Conservation (phyloP, 169 alveolate species). For the Cryptosporidium xiaoi region DNA sequence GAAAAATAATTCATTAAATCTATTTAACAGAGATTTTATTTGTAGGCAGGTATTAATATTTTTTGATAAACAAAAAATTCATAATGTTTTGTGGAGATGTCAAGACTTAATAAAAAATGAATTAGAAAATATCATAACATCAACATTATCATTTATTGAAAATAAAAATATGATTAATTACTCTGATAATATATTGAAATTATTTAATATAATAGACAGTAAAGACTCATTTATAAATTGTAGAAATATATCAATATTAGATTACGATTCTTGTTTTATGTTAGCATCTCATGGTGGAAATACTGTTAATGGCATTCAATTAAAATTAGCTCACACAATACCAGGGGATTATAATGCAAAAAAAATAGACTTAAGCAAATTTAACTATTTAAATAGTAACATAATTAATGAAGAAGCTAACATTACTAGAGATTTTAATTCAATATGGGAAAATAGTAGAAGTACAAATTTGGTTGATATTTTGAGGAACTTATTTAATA, state of each 20-base stretch:
- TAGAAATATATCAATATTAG: slow-evolving; percentile 19
- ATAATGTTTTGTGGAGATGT: slow-evolving; percentile 68
- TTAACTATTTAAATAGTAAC: neutral
- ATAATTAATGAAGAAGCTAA: neutral
- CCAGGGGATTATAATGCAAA: slow-evolving; percentile 2
- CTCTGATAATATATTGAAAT: slow-evolving; percentile 1
- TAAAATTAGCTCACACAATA: neutral
- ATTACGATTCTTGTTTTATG: slow-evolving; percentile 48
- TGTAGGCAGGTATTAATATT: slow-evolving; percentile 32
- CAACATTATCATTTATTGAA: slow-evolving; percentile 25
- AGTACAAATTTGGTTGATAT: slow-evolving; percentile 34
- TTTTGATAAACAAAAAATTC: neutral
- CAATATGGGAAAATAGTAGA: slow-evolving; percentile 40
- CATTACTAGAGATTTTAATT: slow-evolving; percentile 4
- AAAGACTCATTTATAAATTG: neutral
- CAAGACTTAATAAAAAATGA: slow-evolving; percentile 45
- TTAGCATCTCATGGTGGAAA: slow-evolving; percentile 1
- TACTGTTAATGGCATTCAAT: neutral
- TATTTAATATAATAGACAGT: slow-evolving; percentile 6
- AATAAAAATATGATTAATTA: slow-evolving; percentile 6
- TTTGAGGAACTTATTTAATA: slow-evolving; percentile 8
- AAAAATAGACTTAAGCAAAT: neutral
- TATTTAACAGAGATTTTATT: slow-evolving; percentile 57
- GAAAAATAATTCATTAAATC: slow-evolving; percentile 18
- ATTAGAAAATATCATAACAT: slow-evolving; percentile 7